Evolutionary conservation across 1,284 basidiomycete species (phyloP), one percentile per base, ranked within the genome.

Genomic region (Malassezia yamatoensis): DNA sequence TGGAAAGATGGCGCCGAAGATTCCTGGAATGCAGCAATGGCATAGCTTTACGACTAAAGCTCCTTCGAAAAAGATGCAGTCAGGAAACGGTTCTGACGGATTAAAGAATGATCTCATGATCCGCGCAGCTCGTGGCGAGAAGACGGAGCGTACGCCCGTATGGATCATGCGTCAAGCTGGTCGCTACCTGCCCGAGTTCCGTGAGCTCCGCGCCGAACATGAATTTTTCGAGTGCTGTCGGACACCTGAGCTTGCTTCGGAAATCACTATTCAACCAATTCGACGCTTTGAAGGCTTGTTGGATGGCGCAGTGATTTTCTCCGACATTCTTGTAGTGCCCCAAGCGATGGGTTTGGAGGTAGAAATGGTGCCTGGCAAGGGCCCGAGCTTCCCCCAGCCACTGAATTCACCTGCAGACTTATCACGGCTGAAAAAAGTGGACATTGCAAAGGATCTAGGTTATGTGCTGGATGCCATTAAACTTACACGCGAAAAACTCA

Each of bases 131-230:
- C 78, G 83, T 75, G 88, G 90, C 12, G 84, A 93, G 77, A 80
- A 83, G 75, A 91, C 90, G 0, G 86, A 88, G 70, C 83, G 88
- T 55, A 89, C 93, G 2, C 93, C 93, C 12, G 90, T 94, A 59
- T 99, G 93, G 93, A 87, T 96, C 59, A 99, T 99, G 93, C 83
- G 94, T 34, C 93, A 99, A 76, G 94, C 94, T 18, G 91, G 93
- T 43, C 82, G 91, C 51, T 94, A 94, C 77, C 82, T 96, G 49
- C 90, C 90, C 63, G 72, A 74, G 29, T 74, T 74, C 60, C 65
- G 72, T 50, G 66, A 66, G 57, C 60, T 74, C 36, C 63, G 72
- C 32, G 72, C 68, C 49, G 51, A 65, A 45, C 67, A 73, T 58
- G 72, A 74, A 46, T 74, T 74, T 43, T 74, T 74, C 62, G 64